These are phyloP conservation scores for Backusella australiensis DNA, from an alignment of 192 early-diverging fungal species.

Conservation along the genomic window DNA sequence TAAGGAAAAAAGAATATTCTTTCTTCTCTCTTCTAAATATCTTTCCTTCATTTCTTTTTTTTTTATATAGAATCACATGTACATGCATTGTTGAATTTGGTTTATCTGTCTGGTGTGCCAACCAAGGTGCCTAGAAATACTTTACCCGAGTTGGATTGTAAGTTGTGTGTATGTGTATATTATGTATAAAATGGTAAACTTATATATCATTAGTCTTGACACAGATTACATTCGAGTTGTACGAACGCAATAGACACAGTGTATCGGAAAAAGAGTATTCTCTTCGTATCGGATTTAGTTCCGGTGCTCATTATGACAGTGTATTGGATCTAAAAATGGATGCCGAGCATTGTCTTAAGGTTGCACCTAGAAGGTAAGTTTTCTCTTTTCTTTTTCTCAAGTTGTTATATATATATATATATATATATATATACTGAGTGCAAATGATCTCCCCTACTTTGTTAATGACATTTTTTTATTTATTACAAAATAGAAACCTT, in stretches of 20 bases:
- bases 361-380: conserved; percentile 70
- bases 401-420: background rate
- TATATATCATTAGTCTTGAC: conserved; percentile 65
- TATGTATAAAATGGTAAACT: background rate
- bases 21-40: background rate
- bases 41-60: background rate
- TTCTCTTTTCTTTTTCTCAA: background rate
- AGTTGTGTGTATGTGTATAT: conserved; percentile 19
- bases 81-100: conserved; percentile 88
- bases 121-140: conserved; percentile 61
- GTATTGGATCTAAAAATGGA: conserved; percentile 87
- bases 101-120: conserved; percentile 82
- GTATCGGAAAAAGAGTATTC: conserved; percentile 76
- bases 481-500: conserved; percentile 58
- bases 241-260: conserved; percentile 71
- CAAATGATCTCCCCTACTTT: too few species aligned
- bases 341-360: conserved; percentile 77
- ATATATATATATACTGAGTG: background rate
- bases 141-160: conserved; percentile 91
- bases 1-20: background rate
- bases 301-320: conserved; percentile 90
- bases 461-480: background rate
- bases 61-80: conserved; percentile 75
- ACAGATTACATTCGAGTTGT: conserved; percentile 96
- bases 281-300: conserved; percentile 85